These are phyloP conservation scores for Ophiostoma quercus DNA, from an alignment of 2,329 filamentous ascomycete species.

Conservation along the genomic window DNA sequence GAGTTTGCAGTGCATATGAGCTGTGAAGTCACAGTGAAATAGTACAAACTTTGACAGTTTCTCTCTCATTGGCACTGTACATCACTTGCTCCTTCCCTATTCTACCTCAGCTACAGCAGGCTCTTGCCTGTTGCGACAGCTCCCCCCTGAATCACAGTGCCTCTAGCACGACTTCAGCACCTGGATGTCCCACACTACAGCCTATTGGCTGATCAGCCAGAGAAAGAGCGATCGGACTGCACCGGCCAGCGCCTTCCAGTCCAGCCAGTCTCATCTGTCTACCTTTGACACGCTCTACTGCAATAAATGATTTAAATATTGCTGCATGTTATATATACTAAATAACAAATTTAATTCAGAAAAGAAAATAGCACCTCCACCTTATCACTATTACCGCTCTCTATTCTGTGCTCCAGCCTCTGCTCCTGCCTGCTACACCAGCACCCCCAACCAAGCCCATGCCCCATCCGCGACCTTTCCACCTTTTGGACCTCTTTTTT, in stretches of 20 bases:
- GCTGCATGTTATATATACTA: neutral
- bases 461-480: constrained; percentile 15
- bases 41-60: neutral
- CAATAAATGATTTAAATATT: neutral
- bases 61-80: neutral
- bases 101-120: neutral
- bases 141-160: neutral
- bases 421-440: neutral
- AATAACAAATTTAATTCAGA: neutral
- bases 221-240: neutral
- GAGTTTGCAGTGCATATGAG: neutral
- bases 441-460: neutral
- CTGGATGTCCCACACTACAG: neutral
- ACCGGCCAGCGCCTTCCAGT: neutral
- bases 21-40: constrained; percentile 3
- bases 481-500: constrained; percentile 18
- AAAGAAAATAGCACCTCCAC: constrained; percentile 12
- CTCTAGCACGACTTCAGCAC: neutral
- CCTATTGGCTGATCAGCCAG: neutral
- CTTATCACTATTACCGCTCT: constrained; percentile 6
- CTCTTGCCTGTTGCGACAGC: neutral
- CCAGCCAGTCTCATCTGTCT: neutral
- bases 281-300: neutral
- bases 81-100: neutral
- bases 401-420: neutral